Conservation (phyloP, 257 asterid species). For the Nicotiana sylvestris region DNA sequence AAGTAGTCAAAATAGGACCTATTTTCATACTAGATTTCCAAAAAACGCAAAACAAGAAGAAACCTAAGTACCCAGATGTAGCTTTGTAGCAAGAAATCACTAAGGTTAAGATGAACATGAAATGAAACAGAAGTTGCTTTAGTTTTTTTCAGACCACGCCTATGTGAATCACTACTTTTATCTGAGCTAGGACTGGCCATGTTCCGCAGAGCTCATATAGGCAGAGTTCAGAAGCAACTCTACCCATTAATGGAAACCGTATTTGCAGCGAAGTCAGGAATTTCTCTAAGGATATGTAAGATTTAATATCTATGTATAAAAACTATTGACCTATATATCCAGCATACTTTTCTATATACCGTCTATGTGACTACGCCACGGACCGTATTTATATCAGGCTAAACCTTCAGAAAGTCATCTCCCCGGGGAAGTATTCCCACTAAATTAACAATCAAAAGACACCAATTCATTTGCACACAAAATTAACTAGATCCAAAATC, state of each 20-base stretch:
- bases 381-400: neutral
- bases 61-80: neutral
- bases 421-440: neutral
- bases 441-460: neutral
- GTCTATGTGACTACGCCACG: no score
- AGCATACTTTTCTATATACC: no score
- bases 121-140: neutral
- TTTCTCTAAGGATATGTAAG: no score
- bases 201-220: neutral
- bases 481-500: neutral
- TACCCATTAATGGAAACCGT: neutral
- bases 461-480: neutral
- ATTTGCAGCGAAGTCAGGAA: neutral
- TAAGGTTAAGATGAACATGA: neutral
- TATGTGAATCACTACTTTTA: neutral
- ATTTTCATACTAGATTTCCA: neutral
- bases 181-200: neutral
- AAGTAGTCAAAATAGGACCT: neutral
- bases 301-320: no score
- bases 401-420: neutral
- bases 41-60: neutral
- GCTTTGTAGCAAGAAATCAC: neutral
- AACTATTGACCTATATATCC: no score
- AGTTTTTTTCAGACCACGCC: neutral
- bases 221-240: neutral